Base-by-base conservation (phyloP, 805 yeast species). In the Brettanomyces sp. region DNA sequence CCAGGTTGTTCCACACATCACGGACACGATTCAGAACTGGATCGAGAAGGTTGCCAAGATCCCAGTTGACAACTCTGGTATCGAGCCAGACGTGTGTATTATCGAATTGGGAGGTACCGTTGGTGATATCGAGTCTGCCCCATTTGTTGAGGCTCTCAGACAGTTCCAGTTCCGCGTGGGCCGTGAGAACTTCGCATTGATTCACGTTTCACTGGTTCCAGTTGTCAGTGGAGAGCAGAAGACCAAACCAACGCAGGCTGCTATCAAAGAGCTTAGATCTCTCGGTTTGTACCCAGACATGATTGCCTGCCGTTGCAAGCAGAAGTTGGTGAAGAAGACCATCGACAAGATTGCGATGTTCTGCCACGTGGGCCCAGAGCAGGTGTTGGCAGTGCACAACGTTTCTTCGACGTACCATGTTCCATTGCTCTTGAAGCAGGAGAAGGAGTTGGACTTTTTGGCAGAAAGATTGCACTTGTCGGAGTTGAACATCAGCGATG, bases 161-260 rank as follows among this genome's bases (percentile, higher is more conserved):
- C 99, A 93, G 70, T 93, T 93, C 71, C 99, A 93, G 73, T 93
- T 93, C 72, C 81, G 96, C 63, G 98, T 91, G 50, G 98, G 98
- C 18, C 70, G 73, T 47, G 96, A 88, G 54, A 93, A 87, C 69
- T 93, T 93, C 68, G 95, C 97, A 18, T 75, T 93, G 63, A 87
- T 91, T 58, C 99, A 93, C 58, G 99, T 93, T 42, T 91, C 98
- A 40, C 74, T 93, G 52, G 98, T 93, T 42, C 98, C 98, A 41
- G 98, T 93, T 43, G 91, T 93, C 60, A 95, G 90, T 57, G 99
- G 98, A 51, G 99, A 93, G 73, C 96, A 93, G 68, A 93, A 93
- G 76, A 93, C 99, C 39, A 93, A 93, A 69, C 99, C 99, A 48
- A 93, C 99, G 11, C 99, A 93, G 72, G 99, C 98, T 52, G 99